These are phyloP conservation scores for Circinella minor DNA, from an alignment of 371 early-diverging fungal genomes.

Conservation along the genomic window DNA sequence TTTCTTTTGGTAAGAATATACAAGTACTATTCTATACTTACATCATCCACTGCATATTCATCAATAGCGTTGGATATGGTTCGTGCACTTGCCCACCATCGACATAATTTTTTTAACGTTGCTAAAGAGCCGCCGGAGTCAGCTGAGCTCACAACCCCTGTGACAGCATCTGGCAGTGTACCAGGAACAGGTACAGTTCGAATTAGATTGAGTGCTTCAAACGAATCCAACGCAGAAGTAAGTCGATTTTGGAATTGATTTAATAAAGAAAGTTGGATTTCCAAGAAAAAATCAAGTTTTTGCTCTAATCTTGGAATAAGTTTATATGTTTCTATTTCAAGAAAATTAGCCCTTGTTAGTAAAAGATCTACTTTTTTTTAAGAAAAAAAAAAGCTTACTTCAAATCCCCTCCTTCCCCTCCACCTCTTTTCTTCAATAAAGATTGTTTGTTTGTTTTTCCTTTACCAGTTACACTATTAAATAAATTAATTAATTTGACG, in stretches of 20 bases:
- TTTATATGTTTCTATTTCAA: conserved; percentile 44
- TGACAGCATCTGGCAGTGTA: conserved; percentile 56
- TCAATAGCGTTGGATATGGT: conserved; percentile 40
- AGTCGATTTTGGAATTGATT: conserved; percentile 54
- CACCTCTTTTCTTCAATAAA: too few species aligned
- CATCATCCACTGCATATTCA: conserved; percentile 65
- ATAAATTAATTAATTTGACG: conserved; percentile 54
- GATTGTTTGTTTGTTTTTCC: too few species aligned
- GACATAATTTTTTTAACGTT: conserved; percentile 48
- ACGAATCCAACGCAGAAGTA: conserved; percentile 53
- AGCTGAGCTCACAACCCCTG: conserved; percentile 43
- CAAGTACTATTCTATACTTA: conserved; percentile 21
- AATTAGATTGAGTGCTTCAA: conserved; percentile 53
- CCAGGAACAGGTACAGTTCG: conserved; percentile 57
- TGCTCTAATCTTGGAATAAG: conserved; percentile 39
- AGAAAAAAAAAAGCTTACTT: too few species aligned
- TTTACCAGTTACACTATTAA: conserved; percentile 68
- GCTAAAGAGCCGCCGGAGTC: conserved; percentile 43
- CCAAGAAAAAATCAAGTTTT: conserved; percentile 54
- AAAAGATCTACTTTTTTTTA: too few species aligned
- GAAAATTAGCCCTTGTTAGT: too few species aligned
- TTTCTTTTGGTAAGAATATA: too few species aligned
- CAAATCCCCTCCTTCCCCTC: too few species aligned
- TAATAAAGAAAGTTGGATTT: conserved; percentile 57
- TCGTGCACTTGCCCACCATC: conserved; percentile 58